phyloP scores from a whole-genome alignment of 2,329 filamentous ascomycete species.

The Aquanectria penicillioides region DNA sequence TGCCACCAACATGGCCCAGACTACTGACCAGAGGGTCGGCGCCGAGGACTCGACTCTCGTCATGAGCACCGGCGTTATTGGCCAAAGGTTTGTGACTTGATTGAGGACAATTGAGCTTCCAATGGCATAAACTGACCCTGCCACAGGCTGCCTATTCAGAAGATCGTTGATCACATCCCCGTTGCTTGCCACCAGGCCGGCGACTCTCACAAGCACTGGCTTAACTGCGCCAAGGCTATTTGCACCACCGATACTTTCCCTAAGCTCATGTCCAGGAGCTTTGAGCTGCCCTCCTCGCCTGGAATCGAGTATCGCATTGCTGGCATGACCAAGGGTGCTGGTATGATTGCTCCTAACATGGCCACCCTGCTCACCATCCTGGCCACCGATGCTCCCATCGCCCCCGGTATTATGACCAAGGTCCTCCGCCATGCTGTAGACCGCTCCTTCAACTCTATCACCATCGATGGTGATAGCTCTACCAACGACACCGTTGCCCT shows the following conservation, averaged over 20 bases:
- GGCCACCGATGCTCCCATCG: slow-evolving; percentile 88
- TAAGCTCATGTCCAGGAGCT: slow-evolving; percentile 87
- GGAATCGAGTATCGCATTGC: slow-evolving; percentile 82
- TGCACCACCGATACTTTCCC: slow-evolving; percentile 99
- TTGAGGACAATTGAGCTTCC: slow-evolving; percentile 11
- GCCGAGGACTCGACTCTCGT: slow-evolving; percentile 76
- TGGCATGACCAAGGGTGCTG: slow-evolving; percentile 96
- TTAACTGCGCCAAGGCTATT: slow-evolving; percentile 87
- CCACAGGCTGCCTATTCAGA: slow-evolving; percentile 82
- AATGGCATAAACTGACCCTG: slow-evolving; percentile 27
- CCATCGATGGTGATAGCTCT: slow-evolving; percentile 95
- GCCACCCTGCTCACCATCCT: slow-evolving; percentile 92
- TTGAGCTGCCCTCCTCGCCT: slow-evolving; percentile 84
- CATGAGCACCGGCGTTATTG: slow-evolving; percentile 99
- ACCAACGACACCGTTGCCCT: slow-evolving; percentile 97
- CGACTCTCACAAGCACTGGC: slow-evolving; percentile 84
- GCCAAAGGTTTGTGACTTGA: slow-evolving; percentile 72
- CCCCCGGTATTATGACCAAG: slow-evolving; percentile 70
- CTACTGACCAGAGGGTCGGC: slow-evolving; percentile 73
- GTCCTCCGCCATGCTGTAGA: slow-evolving; percentile 80
- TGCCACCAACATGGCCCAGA: slow-evolving; percentile 82
- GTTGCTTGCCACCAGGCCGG: slow-evolving; percentile 77
- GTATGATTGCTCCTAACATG: slow-evolving; percentile 99
- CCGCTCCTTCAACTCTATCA: slow-evolving; percentile 95
- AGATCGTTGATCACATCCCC: slow-evolving; percentile 86